Conservation (phyloP, 148 eudicot species). For the Amaranthus palmeri region DNA sequence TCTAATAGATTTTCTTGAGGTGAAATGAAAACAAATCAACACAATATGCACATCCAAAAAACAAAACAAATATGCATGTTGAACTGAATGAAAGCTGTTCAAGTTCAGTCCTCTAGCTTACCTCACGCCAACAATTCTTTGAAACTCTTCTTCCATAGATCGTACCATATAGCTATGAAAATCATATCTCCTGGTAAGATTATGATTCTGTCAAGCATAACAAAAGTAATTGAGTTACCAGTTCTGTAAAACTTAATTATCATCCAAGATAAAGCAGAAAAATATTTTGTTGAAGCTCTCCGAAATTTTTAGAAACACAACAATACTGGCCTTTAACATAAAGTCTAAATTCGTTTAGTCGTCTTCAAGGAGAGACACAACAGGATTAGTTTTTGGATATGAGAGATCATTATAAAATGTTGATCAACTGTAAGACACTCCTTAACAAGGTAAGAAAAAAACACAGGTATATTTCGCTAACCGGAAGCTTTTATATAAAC, state of each 20-base stretch:
- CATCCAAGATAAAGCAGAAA: not conserved
- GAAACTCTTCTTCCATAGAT: conserved; percentile 98
- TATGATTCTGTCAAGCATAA: conserved; percentile 80
- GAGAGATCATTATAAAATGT: not conserved
- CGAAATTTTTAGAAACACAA: not conserved
- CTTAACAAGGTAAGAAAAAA: not conserved
- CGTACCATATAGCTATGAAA: conserved; percentile 99
- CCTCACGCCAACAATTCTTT: conserved; percentile 97
- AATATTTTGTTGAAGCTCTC: not conserved
- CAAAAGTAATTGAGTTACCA: conserved; percentile 16
- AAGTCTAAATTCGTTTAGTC: not conserved
- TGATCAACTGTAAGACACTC: not conserved
- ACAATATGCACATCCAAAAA: not conserved
- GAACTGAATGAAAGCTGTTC: not conserved
- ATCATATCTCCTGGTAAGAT: conserved; percentile 85
- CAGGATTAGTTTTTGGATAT: not conserved
- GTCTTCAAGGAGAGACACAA: not conserved
- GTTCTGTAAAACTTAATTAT: not conserved
- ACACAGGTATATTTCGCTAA: not conserved
- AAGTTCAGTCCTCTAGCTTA: conserved; percentile 21
- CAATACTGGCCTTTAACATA: not conserved
- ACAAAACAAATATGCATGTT: not conserved
- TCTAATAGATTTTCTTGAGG: too few relatives aligned
- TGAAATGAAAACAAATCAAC: not conserved
- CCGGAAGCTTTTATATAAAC: not conserved